Evolutionary conservation across 75 land plant species (phyloP).

Genomic region (Adiantum capillusveneris): DNA sequence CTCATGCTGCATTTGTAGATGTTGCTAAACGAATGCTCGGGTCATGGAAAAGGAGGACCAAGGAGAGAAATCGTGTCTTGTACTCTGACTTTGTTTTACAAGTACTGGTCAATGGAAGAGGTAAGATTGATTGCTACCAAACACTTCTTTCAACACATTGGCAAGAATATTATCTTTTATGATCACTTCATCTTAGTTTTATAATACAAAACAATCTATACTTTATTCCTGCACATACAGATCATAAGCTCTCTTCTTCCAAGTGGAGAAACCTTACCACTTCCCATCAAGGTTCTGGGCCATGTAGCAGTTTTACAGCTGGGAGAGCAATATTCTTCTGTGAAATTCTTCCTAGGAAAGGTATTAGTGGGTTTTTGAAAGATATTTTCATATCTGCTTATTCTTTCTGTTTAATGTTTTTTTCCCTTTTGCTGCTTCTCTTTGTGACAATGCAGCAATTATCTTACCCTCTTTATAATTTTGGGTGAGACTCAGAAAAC

Average conservation of each 20-base stretch:
- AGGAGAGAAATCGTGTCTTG: constrained; percentile 60
- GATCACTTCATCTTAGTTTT: no score
- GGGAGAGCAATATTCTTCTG: constrained; percentile 59
- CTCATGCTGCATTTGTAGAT: not conserved
- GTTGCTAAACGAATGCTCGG: not conserved
- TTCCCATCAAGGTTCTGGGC: constrained; percentile 75
- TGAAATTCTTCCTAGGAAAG: constrained; percentile 77
- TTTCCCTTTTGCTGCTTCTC: no score
- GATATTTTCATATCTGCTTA: no score
- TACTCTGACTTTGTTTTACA: constrained; percentile 64
- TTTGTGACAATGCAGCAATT: no score
- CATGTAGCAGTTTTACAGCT: constrained; percentile 86
- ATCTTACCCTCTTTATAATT: no score
- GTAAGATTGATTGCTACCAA: no score
- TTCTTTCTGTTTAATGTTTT: no score
- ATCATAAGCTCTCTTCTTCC: constrained; percentile 66
- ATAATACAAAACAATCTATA: no score
- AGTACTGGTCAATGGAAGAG: constrained; percentile 85
- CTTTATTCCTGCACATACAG: constrained; percentile 22
- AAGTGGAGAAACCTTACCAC: constrained; percentile 45
- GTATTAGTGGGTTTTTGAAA: no score
- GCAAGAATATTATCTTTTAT: no score
- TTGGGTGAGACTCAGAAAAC: no score
- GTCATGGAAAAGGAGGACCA: not conserved
- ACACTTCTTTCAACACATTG: no score